Evolutionary conservation across 2,329 filamentous ascomycete species (phyloP).

Genomic region (Colletotrichum lentis): DNA sequence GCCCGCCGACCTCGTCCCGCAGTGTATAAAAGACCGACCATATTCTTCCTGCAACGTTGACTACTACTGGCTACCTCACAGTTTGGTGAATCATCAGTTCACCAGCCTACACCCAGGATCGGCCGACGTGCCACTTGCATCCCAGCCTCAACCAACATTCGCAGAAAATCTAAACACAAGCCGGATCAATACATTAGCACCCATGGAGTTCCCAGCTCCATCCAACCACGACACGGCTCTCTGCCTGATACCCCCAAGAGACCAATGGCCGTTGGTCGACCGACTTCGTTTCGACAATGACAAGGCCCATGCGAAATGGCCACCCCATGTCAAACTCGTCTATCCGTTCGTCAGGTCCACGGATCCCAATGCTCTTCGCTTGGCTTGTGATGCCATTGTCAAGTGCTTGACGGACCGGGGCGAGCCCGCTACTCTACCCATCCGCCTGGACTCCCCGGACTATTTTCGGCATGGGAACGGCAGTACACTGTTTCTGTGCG

Average conservation of each 20-base stretch:
- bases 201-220: slow-evolving; percentile 18
- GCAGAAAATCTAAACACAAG: neutral
- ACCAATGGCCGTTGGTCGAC: slow-evolving; percentile 59
- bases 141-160: neutral
- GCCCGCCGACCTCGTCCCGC: neutral
- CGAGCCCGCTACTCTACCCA: slow-evolving; percentile 27
- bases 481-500: slow-evolving; percentile 59
- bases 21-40: neutral
- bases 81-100: neutral
- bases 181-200: neutral
- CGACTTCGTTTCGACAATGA: slow-evolving; percentile 69
- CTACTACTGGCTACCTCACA: too few species aligned
- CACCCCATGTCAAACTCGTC: slow-evolving; percentile 71
- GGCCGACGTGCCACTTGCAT: neutral
- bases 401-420: slow-evolving; percentile 43
- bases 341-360: slow-evolving; percentile 67
- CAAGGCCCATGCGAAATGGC: slow-evolving; percentile 68
- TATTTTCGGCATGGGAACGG: slow-evolving; percentile 59
- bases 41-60: too few species aligned
- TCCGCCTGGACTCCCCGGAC: slow-evolving; percentile 53
- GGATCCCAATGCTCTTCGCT: slow-evolving; percentile 52
- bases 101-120: neutral
- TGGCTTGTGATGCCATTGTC: slow-evolving; percentile 53
- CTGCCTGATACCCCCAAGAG: slow-evolving; percentile 63
- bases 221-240: slow-evolving; percentile 64